Evolutionary conservation across 1,284 basidiomycete genomes (phyloP), one percentile per base, ranked within the genome.

Genomic region (Psilocybe mexicana): DNA sequence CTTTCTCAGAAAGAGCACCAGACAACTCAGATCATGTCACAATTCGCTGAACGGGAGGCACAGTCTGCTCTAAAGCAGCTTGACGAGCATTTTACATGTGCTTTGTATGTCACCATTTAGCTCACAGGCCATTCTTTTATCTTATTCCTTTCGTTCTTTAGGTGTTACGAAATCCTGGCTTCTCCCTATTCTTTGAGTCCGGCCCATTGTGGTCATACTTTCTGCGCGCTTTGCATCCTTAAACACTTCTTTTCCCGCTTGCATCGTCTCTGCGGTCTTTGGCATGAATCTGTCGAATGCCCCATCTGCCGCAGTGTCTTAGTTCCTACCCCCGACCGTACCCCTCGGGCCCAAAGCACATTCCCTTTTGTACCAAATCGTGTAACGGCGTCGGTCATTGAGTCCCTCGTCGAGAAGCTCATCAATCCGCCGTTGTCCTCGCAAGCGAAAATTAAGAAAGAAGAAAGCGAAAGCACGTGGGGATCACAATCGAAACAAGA

Each of bases 231-330:
- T 35, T 88, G 85, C 68, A 82, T 86, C 58, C 67, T 88, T 24
- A 83, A 82, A 65, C 86, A 84, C 82, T 83, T 83, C 70, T 88
- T 88, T 72, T 82, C 85, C 58, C 79, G 80, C 48, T 71, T 87
- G 38, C 85, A 86, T 69, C 72, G 72, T 52, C 74, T 73, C 0
- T 88, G 87, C 63, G 85, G 85, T 36, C 71, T 74, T 36, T 89
- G 86, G 86, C 86, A 88, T 61, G 80, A 86, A 63, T 69, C 76
- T 6, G 82, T 87, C 42, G 81, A 84, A 62, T 88, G 85, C 69
- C 87, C 86, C 23, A 77, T 88, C 56, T 88, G 86, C 68, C 83
- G 85, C 63, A 77, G 76, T 53, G 61, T 76, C 43, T 72, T 87
- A 52, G 76, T 80, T 57, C 72, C 75, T 51, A 81, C 81, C 1